Evolutionary conservation across 176 grass and related monocot species (phyloP), one percentile per base, ranked within the genome.

Genomic region (Melocanna baccifera): DNA sequence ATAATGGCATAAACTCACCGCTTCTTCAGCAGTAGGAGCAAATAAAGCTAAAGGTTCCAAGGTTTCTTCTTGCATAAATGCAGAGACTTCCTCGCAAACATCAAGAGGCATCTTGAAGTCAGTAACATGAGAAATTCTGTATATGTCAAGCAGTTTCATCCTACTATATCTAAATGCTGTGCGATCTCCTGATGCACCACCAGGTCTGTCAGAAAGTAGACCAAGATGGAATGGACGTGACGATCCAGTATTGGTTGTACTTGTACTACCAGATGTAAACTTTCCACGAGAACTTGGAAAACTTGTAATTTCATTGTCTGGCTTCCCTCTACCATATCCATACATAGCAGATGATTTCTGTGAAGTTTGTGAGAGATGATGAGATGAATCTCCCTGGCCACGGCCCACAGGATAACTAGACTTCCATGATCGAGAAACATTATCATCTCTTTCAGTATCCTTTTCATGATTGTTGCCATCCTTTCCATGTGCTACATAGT

Each of bases 121-220:
- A 71, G 88, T 89, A 70, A 94, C 42, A 89, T 96, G 89, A 84
- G 88, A 92, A 74, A 29, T 86, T 82, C 93, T 89, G 90, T 99
- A 99, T 77, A 99, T 75, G 72, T 99, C 97, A 80, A 99, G 88
- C 70, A 99, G 77, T 86, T 99, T 99, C 91, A 99, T 96, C 84
- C 97, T 96, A 72, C 91, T 91, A 85, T 99, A 99, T 92, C 84
- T 94, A 76, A 89, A 69, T 81, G 84, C 36, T 3, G 76, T 85
- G 28, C 84, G 83, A 75, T 94, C 89, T 65, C 89, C 86, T 83
- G 83, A 85, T 78, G 86, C 51, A 68, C 91, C 86, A 84, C 89
- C 91, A 73, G 91, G 87, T 69, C 89, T 94, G 75, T 99, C 91
- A 88, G 90, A 86, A 52, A 88, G 57, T 50, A 84, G 87, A 81